Evolutionary conservation across 352 stramenopile genomes (phyloP), one percentile per base, ranked within the genome.

Genomic region (Phytophthora macrochlamydospora): DNA sequence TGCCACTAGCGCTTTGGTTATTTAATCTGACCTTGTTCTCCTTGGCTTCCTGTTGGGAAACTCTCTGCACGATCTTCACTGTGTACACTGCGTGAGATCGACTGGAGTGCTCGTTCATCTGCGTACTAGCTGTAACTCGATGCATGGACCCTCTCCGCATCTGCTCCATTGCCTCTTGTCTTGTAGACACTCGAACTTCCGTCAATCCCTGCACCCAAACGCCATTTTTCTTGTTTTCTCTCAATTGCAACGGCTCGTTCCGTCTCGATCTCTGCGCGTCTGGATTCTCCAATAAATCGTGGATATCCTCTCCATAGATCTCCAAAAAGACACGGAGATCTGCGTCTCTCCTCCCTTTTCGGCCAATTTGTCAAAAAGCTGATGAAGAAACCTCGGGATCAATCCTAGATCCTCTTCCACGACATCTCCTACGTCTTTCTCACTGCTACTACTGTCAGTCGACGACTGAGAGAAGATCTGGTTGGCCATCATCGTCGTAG

Each of bases 261-360:
- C 65, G 58, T 45, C 75, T 69, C 3, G 32, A 50, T 55, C 64
- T 65, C 35, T 71, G 63, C 11, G 49, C 29, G n/a, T 71, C 69
- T n/a, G 65, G 13, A 7, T 71, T 75, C 45, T 95, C 76, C 1
- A 99, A 73, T 32, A 99, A 69, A 72, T 99, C 97, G 61, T 97
- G 90, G 54, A 99, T 97, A 59, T 99, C 96, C 77, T 99, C 95
- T 24, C 96, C 96, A 48, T 99, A 99, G 13, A 99, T 98, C 76
- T 99, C 97, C 4, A 99, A 78, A 64, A 94, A 96, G 89, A 96
- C n/a, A 95, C 89, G 0, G 81, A 90, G 2, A 95, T 70, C 44
- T 90, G 71, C 52, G 74, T 69, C 1, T 73, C 75, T 2, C 59
- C 59, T 6, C 45, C 40, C 2, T 57, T 61, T 28, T 81, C 73